These are phyloP conservation scores for Boletus reticulatus DNA, from an alignment of 768 basidiomycete species.

Conservation along the genomic window DNA sequence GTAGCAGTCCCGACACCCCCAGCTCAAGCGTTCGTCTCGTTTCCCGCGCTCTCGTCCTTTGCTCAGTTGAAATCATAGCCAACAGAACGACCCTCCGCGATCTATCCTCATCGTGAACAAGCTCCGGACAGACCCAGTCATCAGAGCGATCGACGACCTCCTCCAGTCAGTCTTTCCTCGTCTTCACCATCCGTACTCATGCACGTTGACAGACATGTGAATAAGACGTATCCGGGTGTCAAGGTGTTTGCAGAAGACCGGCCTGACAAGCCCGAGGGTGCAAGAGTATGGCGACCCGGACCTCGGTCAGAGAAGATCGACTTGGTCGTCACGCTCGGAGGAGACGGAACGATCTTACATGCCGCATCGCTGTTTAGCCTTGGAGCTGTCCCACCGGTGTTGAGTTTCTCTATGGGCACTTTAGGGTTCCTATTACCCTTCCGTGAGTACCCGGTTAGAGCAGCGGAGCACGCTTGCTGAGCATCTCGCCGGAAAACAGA, in stretches of 20 bases:
- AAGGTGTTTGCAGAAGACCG: constrained; percentile 67
- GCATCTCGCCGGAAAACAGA: constrained; percentile 44
- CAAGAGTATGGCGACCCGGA: constrained; percentile 59
- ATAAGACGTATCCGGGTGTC: constrained; percentile 55
- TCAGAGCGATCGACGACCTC: constrained; percentile 72
- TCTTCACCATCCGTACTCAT: neutral
- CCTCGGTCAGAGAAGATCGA: constrained; percentile 65
- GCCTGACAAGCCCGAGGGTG: constrained; percentile 60
- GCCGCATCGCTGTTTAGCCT: constrained; percentile 87
- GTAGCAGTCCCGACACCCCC: constrained; percentile 3
- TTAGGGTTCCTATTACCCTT: constrained; percentile 93
- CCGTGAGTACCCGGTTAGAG: constrained; percentile 50
- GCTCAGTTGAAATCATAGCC: constrained; percentile 30
- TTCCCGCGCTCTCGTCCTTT: constrained; percentile 2
- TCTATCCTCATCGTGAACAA: constrained; percentile 80
- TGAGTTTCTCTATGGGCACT: constrained; percentile 70
- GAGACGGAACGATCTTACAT: constrained; percentile 93
- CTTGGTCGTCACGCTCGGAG: constrained; percentile 87
- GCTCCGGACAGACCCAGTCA: constrained; percentile 72
- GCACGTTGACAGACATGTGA: constrained; percentile 47
- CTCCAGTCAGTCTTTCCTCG: constrained; percentile 49
- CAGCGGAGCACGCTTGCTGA: constrained; percentile 1
- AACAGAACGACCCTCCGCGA: constrained; percentile 43
- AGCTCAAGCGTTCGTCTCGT: constrained; percentile 21
- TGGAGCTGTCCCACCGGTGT: constrained; percentile 88